A percentile compares a stretch with the other conserved stretches of the same genome.
These are phyloP conservation scores for Blastobotrys niveus DNA, from an alignment of 1,139 yeast genomes.

Conservation along the genomic window DNA sequence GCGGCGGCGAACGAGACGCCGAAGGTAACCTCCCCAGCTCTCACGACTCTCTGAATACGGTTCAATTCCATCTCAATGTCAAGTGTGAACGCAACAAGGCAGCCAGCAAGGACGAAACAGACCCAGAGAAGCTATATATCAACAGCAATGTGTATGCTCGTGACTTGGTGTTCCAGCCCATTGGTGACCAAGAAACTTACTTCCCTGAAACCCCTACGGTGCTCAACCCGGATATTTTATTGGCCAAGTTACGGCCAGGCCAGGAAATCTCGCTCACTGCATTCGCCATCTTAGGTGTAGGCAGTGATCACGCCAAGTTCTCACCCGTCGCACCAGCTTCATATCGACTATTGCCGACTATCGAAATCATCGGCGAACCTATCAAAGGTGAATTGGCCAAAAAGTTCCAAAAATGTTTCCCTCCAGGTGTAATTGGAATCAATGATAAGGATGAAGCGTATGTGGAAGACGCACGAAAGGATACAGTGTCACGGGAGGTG, in stretches of 20 bases:
- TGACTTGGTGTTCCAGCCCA: slow-evolving; percentile 86
- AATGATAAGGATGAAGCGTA: slow-evolving; percentile 63
- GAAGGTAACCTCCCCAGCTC: slow-evolving; percentile 16
- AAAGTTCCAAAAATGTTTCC: slow-evolving; percentile 83
- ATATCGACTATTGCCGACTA: slow-evolving; percentile 90
- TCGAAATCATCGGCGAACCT: slow-evolving; percentile 62
- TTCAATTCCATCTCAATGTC: slow-evolving; percentile 75
- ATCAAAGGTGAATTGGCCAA: slow-evolving; percentile 72
- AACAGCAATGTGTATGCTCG: slow-evolving; percentile 83
- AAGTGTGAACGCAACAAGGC: slow-evolving; percentile 80
- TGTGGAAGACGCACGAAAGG: slow-evolving; percentile 84
- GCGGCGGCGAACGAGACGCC: slow-evolving; percentile 38
- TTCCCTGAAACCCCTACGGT: slow-evolving; percentile 56
- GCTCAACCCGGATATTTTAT: slow-evolving; percentile 66
- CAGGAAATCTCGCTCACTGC: slow-evolving; percentile 89
- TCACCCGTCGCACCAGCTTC: slow-evolving; percentile 97
- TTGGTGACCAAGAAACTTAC: slow-evolving; percentile 73
- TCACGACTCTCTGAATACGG: slow-evolving; percentile 78
- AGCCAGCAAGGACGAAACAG: slow-evolving; percentile 72
- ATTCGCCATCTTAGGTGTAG: slow-evolving; percentile 87
- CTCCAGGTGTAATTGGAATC: slow-evolving; percentile 85
- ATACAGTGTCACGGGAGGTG: slow-evolving; percentile 91
- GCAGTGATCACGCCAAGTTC: slow-evolving; percentile 93
- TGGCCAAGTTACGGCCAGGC: slow-evolving; percentile 93
- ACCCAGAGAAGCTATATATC: slow-evolving; percentile 76